Evolutionary conservation across 257 asterid species (phyloP).

Genomic region (Voacanga thouarsii): DNA sequence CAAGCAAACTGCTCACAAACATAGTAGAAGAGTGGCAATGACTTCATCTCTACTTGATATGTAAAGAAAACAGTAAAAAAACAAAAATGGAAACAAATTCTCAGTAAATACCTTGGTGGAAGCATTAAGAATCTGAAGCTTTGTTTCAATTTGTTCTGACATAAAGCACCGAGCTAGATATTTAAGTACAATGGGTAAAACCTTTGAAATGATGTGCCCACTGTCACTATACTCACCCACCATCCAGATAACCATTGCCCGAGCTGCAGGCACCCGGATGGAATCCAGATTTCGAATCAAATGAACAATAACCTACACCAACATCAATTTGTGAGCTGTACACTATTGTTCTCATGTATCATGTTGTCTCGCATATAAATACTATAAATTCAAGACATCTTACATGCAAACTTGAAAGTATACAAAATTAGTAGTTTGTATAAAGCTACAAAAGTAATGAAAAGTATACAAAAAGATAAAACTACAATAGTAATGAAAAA

Average conservation of each 20-base stretch:
- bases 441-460: neutral
- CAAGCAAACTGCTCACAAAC: neutral
- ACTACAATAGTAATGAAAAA: neutral
- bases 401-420: neutral
- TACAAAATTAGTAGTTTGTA: no score
- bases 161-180: conserved; percentile 74
- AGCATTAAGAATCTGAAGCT: conserved; percentile 89
- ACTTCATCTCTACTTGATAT: neutral
- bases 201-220: conserved; percentile 59
- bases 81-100: neutral
- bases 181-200: conserved; percentile 60
- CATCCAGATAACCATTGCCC: conserved; percentile 95
- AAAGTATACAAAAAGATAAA: neutral
- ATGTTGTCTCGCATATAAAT: neutral
- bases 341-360: neutral
- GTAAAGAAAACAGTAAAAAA: neutral
- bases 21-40: neutral
- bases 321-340: conserved; percentile 22
- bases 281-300: conserved; percentile 78
- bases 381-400: neutral
- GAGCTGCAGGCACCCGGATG: conserved; percentile 71
- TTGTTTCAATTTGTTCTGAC: conserved; percentile 72
- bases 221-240: conserved; percentile 72
- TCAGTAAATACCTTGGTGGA: conserved; percentile 54
- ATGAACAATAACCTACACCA: conserved; percentile 70